Percentiles rank a stretch among this genome's conserved stretches.
phyloP scores from a whole-genome alignment of 1,284 basidiomycete genomes.

The Ceratobasidium sp. region DNA sequence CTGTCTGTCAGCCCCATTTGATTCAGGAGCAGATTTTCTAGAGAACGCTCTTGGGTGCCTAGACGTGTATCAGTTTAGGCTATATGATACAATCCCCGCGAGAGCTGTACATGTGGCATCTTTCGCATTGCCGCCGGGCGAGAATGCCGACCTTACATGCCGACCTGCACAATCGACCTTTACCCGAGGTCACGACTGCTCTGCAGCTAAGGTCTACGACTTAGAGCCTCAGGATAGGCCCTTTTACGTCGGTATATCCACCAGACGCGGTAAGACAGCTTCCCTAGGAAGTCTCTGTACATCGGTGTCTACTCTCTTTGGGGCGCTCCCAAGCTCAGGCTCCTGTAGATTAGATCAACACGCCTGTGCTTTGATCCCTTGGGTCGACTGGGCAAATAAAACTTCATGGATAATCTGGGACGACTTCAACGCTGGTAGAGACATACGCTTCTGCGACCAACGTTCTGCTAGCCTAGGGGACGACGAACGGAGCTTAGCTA shows the following conservation, averaged over 20 bases:
- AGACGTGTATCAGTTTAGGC: slow-evolving; percentile 7
- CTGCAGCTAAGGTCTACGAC: neutral
- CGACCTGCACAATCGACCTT: neutral
- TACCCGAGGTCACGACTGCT: neutral
- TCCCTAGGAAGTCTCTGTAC: neutral
- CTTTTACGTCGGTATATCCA: neutral
- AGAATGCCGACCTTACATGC: neutral
- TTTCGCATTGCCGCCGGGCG: neutral
- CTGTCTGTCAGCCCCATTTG: neutral
- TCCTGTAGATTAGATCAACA: no score
- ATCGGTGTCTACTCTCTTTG: neutral
- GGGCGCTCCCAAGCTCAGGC: neutral
- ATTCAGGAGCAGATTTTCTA: neutral
- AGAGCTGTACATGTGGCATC: neutral
- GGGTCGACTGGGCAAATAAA: slow-evolving; percentile 1
- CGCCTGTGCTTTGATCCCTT: neutral
- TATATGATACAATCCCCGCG: neutral
- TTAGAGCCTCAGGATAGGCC: neutral
- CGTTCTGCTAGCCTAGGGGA: neutral
- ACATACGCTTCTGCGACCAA: neutral
- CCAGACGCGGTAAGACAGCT: neutral
- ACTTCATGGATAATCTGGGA: neutral
- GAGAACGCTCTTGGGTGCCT: neutral
- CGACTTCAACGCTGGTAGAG: neutral
- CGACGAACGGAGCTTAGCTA: neutral